A percentile compares a stretch with the other conserved stretches of the same genome.
Evolutionary conservation across 2,329 filamentous ascomycete species (phyloP).

Genomic region (Colletotrichum sp.): DNA sequence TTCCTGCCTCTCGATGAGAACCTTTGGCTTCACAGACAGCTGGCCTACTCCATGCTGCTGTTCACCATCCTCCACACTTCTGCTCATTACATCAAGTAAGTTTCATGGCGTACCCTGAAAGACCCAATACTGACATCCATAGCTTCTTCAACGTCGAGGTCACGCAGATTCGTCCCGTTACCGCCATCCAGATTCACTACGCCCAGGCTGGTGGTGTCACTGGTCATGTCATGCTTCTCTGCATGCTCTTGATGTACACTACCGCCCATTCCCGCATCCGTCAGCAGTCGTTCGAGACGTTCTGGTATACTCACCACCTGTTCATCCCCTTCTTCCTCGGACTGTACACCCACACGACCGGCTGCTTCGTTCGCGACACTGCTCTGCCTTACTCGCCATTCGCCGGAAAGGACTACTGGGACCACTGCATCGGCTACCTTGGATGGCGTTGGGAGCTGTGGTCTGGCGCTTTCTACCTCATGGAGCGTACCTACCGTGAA

Average conservation of each 20-base stretch:
- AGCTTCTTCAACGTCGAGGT: slow-evolving; percentile 96
- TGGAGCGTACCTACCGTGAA: slow-evolving; percentile 90
- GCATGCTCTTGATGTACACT: slow-evolving; percentile 98
- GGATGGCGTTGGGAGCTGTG: slow-evolving; percentile 97
- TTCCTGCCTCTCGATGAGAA: slow-evolving; percentile 96
- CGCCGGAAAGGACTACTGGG: slow-evolving; percentile 81
- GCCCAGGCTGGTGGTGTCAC: slow-evolving; percentile 88
- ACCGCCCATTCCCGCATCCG: slow-evolving; percentile 92
- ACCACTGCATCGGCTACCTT: slow-evolving; percentile 91
- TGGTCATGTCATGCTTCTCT: slow-evolving; percentile 97
- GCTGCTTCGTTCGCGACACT: slow-evolving; percentile 93
- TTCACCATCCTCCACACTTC: slow-evolving; percentile 79
- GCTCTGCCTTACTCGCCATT: slow-evolving; percentile 78
- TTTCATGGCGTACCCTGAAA: slow-evolving; percentile 1
- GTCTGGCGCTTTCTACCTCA: slow-evolving; percentile 82
- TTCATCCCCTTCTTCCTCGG: slow-evolving; percentile 94
- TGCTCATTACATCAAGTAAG: slow-evolving; percentile 93
- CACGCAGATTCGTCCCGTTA: slow-evolving; percentile 77
- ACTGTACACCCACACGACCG: slow-evolving; percentile 93
- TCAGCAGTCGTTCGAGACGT: slow-evolving; percentile 96
- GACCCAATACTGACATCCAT: slow-evolving; percentile 10
- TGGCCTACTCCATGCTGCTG: slow-evolving; percentile 86
- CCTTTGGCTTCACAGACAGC: slow-evolving; percentile 94
- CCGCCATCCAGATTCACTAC: slow-evolving; percentile 91
- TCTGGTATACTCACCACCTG: slow-evolving; percentile 99